These are phyloP conservation scores for Penicillium waksmanii DNA, from an alignment of 495 filamentous ascomycete species.

Conservation along the genomic window DNA sequence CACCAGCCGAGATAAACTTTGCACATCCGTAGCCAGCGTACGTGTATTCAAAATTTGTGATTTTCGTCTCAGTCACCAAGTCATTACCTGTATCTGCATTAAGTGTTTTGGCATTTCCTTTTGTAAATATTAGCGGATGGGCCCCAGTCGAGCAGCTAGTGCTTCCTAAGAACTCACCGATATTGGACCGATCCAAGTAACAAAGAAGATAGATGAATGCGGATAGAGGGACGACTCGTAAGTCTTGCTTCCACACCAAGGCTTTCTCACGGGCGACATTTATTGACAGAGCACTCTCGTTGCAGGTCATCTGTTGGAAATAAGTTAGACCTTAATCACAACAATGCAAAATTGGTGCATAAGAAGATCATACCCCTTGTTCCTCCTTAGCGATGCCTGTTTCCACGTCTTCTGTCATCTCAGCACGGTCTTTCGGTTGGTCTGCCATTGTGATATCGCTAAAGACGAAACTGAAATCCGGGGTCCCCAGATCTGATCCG, in stretches of 20 bases:
- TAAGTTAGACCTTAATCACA: not conserved
- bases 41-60: slow-evolving; percentile 63
- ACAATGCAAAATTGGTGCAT: not conserved
- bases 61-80: slow-evolving; percentile 62
- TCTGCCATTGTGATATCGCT: not conserved
- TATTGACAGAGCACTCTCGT: not conserved
- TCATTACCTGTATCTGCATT: slow-evolving; percentile 63
- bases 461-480: not conserved
- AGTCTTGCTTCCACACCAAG: slow-evolving; percentile 63
- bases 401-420: not conserved
- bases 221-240: slow-evolving; percentile 62
- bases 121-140: not conserved
- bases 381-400: not conserved
- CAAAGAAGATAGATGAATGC: slow-evolving; percentile 66
- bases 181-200: slow-evolving; percentile 69
- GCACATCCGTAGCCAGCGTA: slow-evolving; percentile 18
- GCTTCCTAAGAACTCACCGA: slow-evolving; percentile 43
- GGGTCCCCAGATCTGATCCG: slow-evolving; percentile 1
- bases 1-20: too few species aligned
- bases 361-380: not conserved
- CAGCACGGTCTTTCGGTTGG: not conserved
- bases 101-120: slow-evolving; percentile 65
- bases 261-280: slow-evolving; percentile 30
- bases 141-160: not conserved
- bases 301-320: not conserved